A percentile compares a stretch with the other conserved stretches of the same genome.
phyloP scores from a whole-genome alignment of 495 filamentous ascomycete species.

The Achaetomiella virescens region DNA sequence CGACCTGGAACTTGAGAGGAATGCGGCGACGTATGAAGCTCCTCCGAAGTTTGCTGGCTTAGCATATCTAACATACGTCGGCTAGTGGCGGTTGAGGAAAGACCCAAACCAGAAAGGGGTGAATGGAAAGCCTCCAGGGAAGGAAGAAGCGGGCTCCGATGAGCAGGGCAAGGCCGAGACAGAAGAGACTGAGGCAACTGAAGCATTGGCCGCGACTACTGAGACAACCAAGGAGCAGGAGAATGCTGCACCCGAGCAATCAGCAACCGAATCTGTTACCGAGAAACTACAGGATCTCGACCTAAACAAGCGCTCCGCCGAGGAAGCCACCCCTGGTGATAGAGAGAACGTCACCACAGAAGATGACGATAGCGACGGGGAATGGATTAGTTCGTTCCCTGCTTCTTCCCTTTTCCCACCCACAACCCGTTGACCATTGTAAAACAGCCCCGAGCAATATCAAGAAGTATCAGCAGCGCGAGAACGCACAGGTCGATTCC shows the following conservation, averaged over 20 bases:
- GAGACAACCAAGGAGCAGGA: constrained; percentile 9
- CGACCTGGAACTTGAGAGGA: constrained; percentile 79
- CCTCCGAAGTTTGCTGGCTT: no score
- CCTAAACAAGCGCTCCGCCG: not conserved
- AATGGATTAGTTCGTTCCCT: constrained; percentile 64
- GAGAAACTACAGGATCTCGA: constrained; percentile 17
- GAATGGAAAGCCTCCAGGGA: constrained; percentile 61
- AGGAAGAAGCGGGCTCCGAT: constrained; percentile 9
- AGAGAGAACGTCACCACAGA: constrained; percentile 44
- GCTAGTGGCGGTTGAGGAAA: constrained; percentile 67
- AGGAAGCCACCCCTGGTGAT: constrained; percentile 50
- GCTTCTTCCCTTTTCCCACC: no score
- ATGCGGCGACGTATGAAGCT: constrained; percentile 49
- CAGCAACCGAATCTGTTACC: constrained; percentile 42
- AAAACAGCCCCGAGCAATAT: constrained; percentile 67
- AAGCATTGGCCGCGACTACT: constrained; percentile 8
- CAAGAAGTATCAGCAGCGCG: constrained; percentile 69
- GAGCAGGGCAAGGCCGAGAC: constrained; percentile 4
- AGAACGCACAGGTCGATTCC: constrained; percentile 43
- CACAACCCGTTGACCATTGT: constrained; percentile 1
- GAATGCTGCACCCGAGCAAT: constrained; percentile 40
- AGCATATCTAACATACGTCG: not conserved
- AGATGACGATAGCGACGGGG: constrained; percentile 25
- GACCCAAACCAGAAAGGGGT: constrained; percentile 68
- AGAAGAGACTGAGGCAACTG: constrained; percentile 7